These are phyloP conservation scores for Nigrograna mackinnonii DNA, from an alignment of 2,329 filamentous ascomycete genomes.

Conservation along the genomic window DNA sequence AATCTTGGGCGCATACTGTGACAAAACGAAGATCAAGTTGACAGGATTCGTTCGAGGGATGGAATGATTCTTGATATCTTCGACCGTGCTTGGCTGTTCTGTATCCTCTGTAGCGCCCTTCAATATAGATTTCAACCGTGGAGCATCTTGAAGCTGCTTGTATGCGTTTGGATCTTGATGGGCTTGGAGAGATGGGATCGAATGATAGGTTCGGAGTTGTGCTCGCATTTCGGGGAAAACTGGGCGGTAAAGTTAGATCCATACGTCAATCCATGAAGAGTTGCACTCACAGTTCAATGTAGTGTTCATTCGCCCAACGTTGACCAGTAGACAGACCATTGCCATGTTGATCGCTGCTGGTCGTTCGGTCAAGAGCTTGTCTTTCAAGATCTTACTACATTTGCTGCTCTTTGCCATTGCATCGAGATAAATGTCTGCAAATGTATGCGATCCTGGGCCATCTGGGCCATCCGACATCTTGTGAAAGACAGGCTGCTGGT, in stretches of 20 bases:
- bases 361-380: constrained; percentile 91
- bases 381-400: constrained; percentile 96
- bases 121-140: constrained; percentile 92
- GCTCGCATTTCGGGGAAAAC: constrained; percentile 99
- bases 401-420: constrained; percentile 99
- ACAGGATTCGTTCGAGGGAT: constrained; percentile 92
- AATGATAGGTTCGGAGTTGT: constrained; percentile 95
- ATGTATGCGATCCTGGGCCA: constrained; percentile 59
- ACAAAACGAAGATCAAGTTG: constrained; percentile 94
- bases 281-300: constrained; percentile 85
- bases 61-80: constrained; percentile 72
- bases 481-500: constrained; percentile 78
- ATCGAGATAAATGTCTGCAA: constrained; percentile 97
- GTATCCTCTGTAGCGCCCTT: constrained; percentile 95
- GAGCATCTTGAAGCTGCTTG: constrained; percentile 96
- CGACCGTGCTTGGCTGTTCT: constrained; percentile 79
- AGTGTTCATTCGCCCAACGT: constrained; percentile 98
- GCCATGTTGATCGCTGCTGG: constrained; percentile 96
- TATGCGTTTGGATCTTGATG: constrained; percentile 94
- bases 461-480: constrained; percentile 85
- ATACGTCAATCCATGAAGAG: background rate
- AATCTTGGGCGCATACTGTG: constrained; percentile 85
- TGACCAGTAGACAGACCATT: constrained; percentile 97
- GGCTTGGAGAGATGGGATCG: constrained; percentile 93
- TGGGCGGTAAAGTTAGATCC: constrained; percentile 45